Percentiles rank a stretch among this genome's conserved stretches.
These are phyloP conservation scores for Quercus bicolor DNA, from an alignment of 306 rosid species.

Conservation along the genomic window DNA sequence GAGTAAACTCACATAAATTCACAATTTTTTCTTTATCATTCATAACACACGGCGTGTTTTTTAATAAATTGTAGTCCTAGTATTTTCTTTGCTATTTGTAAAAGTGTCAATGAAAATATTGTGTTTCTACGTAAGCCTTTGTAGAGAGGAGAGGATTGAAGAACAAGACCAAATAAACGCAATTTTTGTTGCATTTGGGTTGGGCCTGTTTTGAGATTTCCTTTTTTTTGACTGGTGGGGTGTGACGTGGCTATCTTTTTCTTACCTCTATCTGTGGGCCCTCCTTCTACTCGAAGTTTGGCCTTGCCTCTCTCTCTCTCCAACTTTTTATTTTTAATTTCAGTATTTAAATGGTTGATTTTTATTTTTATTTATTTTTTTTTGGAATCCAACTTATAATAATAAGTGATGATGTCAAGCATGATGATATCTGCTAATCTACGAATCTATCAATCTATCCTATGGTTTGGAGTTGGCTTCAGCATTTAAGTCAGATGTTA, in stretches of 20 bases:
- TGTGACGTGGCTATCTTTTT: slow-evolving; percentile 28
- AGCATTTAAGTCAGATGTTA: slow-evolving; percentile 18
- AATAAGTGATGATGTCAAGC: slow-evolving; percentile 37
- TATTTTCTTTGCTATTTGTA: no score
- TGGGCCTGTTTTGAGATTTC: slow-evolving; percentile 25
- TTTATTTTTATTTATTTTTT: not conserved
- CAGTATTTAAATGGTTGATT: not conserved
- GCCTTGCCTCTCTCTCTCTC: not conserved
- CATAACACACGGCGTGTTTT: no score
- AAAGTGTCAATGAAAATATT: no score
- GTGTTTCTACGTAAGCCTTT: not conserved
- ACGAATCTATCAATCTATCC: slow-evolving; percentile 47
- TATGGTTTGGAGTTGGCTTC: slow-evolving; percentile 34
- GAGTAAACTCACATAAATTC: no score
- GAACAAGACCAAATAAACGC: slow-evolving; percentile 1
- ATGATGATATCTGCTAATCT: slow-evolving; percentile 35
- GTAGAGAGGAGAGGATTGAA: not conserved
- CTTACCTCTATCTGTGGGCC: not conserved
- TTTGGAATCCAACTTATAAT: not conserved
- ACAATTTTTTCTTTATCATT: no score
- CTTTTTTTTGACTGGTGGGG: slow-evolving; percentile 9
- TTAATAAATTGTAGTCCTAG: no score
- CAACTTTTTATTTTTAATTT: not conserved
- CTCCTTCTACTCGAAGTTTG: not conserved
- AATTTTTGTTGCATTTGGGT: not conserved